Evolutionary conservation across 495 filamentous ascomycete species (phyloP).

Genomic region (Talaromyces adpressus): DNA sequence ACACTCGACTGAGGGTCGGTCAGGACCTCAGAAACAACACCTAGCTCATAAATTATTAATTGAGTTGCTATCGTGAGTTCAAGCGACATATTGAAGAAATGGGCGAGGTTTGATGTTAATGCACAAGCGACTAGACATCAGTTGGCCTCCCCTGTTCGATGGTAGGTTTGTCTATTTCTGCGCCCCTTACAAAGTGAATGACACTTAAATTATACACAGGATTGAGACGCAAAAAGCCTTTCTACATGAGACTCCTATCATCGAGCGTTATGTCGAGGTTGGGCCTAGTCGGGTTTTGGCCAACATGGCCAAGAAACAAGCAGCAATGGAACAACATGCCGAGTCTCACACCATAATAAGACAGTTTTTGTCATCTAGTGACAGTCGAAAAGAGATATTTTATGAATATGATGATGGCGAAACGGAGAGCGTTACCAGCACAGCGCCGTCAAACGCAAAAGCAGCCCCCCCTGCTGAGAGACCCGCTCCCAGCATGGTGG

Average conservation of each 20-base stretch:
- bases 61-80: constrained; percentile 19
- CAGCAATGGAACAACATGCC: constrained; percentile 96
- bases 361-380: constrained; percentile 98
- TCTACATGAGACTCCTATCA: constrained; percentile 75
- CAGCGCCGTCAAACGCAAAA: constrained; percentile 11
- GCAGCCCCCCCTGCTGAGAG: constrained; percentile 10
- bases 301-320: constrained; percentile 91
- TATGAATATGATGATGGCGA: constrained; percentile 95
- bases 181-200: neutral
- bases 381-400: constrained; percentile 98
- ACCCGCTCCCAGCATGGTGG: too few species aligned
- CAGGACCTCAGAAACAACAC: constrained; percentile 72
- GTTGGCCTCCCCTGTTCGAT: constrained; percentile 95
- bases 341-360: constrained; percentile 92
- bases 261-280: constrained; percentile 95
- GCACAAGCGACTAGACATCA: constrained; percentile 44
- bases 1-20: constrained; percentile 82
- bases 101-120: neutral
- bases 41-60: constrained; percentile 17
- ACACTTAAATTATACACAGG: constrained; percentile 23
- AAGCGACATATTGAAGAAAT: neutral
- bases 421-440: constrained; percentile 64
- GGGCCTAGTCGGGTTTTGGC: constrained; percentile 94
- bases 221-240: constrained; percentile 99
- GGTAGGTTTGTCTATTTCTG: neutral